Base-by-base conservation (phyloP, 371 early-diverging fungal species). In the Apophysomyces ossiformis region DNA sequence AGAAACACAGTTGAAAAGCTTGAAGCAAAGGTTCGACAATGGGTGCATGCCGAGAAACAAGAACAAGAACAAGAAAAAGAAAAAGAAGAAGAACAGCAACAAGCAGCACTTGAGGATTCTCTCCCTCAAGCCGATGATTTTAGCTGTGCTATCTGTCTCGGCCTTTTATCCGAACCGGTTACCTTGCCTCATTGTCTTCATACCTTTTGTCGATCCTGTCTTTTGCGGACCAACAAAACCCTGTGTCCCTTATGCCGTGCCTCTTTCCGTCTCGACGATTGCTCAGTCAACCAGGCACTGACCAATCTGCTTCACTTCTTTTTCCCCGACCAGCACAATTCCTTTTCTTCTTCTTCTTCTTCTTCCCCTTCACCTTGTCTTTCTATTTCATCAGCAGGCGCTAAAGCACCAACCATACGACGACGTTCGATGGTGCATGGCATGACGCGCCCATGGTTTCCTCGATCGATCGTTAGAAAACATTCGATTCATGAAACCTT, bases 91-190 rank as follows among this genome's bases (percentile, higher is more conserved):
- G 15, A 43, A 43, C 43, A 43, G 2, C 9, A 43, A 43, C 15
- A 45, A 18, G 13, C 46, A 13, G 13, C 16, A 18, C 0, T 50
- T 4, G 54, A 50, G 54, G 8, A 50, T 2, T 21, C 8, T 47
- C 7, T 26, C 9, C 67, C 67, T 13, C 26, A 60, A 8, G 37
- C 57, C 8, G 67, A 66, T 1, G 67, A 66, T 26, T 66, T 66
- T 37, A 61, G 57, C n/a, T 66, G 67, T 61, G 67, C 67, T 1
- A 66, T 66, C 41, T 66, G 67, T 18, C 60, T 66, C 13, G 50
- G 43, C 1, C 41, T 66, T 2, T 57, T 66, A 8, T 46, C 56
- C 35, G 67, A 66, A 13, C 67, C 67, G 13, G 57, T 66, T 13
- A 66, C 67, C 5, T 37, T 66, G 11, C 39, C 57, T 7, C 6